phyloP scores from a whole-genome alignment of 495 filamentous ascomycete species.

The Podospora sp. region DNA sequence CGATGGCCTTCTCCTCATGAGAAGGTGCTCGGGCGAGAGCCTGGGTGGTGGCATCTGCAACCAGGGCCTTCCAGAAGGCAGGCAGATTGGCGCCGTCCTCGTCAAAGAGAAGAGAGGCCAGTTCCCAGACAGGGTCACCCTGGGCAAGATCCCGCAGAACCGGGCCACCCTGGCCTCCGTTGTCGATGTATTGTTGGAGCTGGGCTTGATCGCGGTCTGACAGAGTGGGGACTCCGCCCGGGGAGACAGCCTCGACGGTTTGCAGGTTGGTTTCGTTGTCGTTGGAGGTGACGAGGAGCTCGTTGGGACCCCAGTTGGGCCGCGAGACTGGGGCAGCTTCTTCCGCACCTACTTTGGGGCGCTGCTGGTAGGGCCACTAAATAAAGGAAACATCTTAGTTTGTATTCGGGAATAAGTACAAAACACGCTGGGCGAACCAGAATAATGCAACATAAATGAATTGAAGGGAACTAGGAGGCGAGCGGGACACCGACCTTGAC shows the following conservation, averaged over 20 bases:
- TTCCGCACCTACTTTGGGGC: slow-evolving; percentile 63
- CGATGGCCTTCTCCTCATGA: slow-evolving; percentile 81
- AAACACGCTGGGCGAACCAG: slow-evolving; percentile 35
- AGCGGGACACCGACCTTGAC: slow-evolving; percentile 58
- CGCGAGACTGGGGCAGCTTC: slow-evolving; percentile 63
- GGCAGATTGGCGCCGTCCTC: slow-evolving; percentile 60
- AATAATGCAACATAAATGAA: slow-evolving; percentile 30
- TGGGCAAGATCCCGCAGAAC: slow-evolving; percentile 40
- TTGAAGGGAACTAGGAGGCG: slow-evolving; percentile 72
- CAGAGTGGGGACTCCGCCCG: slow-evolving; percentile 13
- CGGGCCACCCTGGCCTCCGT: slow-evolving; percentile 24
- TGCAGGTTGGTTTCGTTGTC: slow-evolving; percentile 30
- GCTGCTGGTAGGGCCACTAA: slow-evolving; percentile 87
- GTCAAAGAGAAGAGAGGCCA: slow-evolving; percentile 88
- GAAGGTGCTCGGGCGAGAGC: slow-evolving; percentile 55
- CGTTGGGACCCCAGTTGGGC: slow-evolving; percentile 77
- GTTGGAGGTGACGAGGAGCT: slow-evolving; percentile 66
- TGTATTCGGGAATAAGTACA: slow-evolving; percentile 42
- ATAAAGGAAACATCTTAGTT: slow-evolving; percentile 48
- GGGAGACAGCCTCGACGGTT: slow-evolving; percentile 24
- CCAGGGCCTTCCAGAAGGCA: slow-evolving; percentile 63
- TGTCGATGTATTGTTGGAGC: slow-evolving; percentile 38
- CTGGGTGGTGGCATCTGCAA: slow-evolving; percentile 56
- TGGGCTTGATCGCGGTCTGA: slow-evolving; percentile 23
- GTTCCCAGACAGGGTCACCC: slow-evolving; percentile 69